Evolutionary conservation across 129 eudicot genomes (phyloP).

Genomic region (Erigeron canadensis): DNA sequence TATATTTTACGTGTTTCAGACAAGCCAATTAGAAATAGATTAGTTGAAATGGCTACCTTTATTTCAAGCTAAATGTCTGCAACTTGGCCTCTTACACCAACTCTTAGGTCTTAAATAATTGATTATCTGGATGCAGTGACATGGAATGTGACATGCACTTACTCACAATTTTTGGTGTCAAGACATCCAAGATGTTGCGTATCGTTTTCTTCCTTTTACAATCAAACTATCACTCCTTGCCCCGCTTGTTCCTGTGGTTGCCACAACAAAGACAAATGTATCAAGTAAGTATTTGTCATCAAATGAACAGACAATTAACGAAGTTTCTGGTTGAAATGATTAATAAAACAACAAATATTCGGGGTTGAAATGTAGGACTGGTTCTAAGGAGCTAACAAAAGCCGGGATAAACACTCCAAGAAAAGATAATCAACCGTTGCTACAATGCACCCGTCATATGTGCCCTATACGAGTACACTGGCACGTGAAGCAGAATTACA

Average conservation of each 20-base stretch:
- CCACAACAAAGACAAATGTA: conserved; percentile 59
- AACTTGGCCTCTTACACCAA: neutral
- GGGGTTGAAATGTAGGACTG: conserved; percentile 43
- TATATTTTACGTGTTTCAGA: no score
- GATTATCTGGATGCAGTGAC: conserved; percentile 57
- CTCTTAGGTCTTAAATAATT: conserved; percentile 1
- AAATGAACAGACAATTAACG: neutral
- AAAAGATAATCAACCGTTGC: conserved; percentile 63
- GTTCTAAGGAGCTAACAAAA: conserved; percentile 45
- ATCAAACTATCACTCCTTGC: conserved; percentile 74
- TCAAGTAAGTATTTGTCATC: conserved; percentile 45
- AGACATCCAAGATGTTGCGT: conserved; percentile 68
- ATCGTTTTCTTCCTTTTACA: conserved; percentile 83
- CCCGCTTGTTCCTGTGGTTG: conserved; percentile 85
- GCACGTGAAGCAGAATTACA: conserved; percentile 80
- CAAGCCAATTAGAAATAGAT: no score
- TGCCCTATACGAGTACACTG: conserved; percentile 88
- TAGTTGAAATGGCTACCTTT: no score
- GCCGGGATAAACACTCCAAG: conserved; percentile 66
- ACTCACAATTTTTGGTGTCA: conserved; percentile 64
- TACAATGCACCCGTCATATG: conserved; percentile 91
- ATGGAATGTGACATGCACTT: conserved; percentile 86
- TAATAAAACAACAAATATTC: neutral
- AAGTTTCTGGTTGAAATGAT: neutral
- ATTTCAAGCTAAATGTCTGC: neutral